Evolutionary conservation across 2,329 filamentous ascomycete genomes (phyloP), one percentile per base, ranked within the genome.

Genomic region (Verticillium tricorpus): DNA sequence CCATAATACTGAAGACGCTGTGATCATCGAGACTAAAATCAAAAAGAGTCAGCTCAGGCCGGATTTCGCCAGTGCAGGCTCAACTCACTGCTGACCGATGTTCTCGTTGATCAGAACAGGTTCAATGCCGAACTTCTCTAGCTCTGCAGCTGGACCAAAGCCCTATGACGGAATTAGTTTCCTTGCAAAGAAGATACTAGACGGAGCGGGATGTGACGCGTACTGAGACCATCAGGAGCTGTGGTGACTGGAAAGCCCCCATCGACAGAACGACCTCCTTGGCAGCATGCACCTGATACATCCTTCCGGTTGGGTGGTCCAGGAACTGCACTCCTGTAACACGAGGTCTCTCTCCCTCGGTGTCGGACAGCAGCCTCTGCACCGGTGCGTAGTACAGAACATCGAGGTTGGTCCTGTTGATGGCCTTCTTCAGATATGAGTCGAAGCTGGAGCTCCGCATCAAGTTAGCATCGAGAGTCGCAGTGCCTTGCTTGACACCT

Each of bases 1-100:
- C 69, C 65, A 69, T 69, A 50, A 71, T 70, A 63, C 67, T 69
- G 62, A 69, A 71, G 25, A 71, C 66, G 35, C 66, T 69, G 63
- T 71, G 69, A 35, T 70, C 69, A 57, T 68, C 69, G 14, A 71
- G 64, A 35, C 68, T 69, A 25, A 1, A 25, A 31, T 17, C 5
- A 11, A 28, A 5, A 28, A 28, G 28, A 35, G 56, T 60, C 8
- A 59, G 50, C 25, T 12, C 9, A 56, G 15, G 54, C 14, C 22
- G 54, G 9, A 5, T 31, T 56, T 22, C 17, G 19, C 8, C 19
- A 22, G 7, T 12, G 12, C 19, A n/a, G 22, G 9, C 9, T 25
- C 19, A 11, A 59, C 66, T 37, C 63, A 68, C 67, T 69, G 66
- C 57, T 67, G 67, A n/a, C 67, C 67, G 14, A 69, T 58, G 56